A percentile compares a stretch with the other conserved stretches of the same genome.
These are phyloP conservation scores for Psilocybe azurescens DNA, from an alignment of 768 basidiomycete genomes.

Conservation along the genomic window DNA sequence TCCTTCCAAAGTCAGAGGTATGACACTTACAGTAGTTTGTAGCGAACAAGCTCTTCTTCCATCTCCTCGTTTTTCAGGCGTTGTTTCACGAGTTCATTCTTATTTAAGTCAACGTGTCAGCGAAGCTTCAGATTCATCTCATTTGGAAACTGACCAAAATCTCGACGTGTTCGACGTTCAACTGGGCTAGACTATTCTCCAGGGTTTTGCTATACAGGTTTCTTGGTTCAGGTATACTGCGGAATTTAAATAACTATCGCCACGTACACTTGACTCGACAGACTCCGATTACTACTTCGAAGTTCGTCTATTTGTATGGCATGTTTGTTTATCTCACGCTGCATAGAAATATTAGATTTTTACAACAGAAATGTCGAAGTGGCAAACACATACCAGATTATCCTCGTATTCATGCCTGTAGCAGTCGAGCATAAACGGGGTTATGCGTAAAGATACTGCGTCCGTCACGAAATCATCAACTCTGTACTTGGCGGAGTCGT, in stretches of 20 bases:
- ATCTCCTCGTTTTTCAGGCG: slow-evolving; percentile 91
- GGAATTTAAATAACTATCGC: not conserved
- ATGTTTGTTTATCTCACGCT: slow-evolving; percentile 82
- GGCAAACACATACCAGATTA: slow-evolving; percentile 49
- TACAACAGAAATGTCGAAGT: not conserved
- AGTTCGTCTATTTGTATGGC: slow-evolving; percentile 84
- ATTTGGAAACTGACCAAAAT: slow-evolving; percentile 54
- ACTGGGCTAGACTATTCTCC: slow-evolving; percentile 76
- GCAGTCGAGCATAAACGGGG: slow-evolving; percentile 94
- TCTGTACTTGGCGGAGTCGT: slow-evolving; percentile 49
- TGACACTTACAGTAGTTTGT: slow-evolving; percentile 81
- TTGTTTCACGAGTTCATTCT: slow-evolving; percentile 92
- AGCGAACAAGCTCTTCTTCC: slow-evolving; percentile 92
- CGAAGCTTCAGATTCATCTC: not conserved
- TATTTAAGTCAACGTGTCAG: not conserved
- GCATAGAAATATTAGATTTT: not conserved
- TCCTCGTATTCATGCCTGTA: slow-evolving; percentile 92
- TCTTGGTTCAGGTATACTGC: slow-evolving; percentile 9
- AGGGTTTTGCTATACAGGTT: slow-evolving; percentile 67
- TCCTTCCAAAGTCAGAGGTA: too few species aligned
- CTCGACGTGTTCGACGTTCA: slow-evolving; percentile 85
- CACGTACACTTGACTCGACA: slow-evolving; percentile 82
- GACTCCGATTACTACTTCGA: slow-evolving; percentile 75
- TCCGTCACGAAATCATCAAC: slow-evolving; percentile 89
- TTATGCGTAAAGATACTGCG: slow-evolving; percentile 84